These are phyloP conservation scores for Russula sp. DNA, from an alignment of 768 basidiomycete species.

Conservation along the genomic window DNA sequence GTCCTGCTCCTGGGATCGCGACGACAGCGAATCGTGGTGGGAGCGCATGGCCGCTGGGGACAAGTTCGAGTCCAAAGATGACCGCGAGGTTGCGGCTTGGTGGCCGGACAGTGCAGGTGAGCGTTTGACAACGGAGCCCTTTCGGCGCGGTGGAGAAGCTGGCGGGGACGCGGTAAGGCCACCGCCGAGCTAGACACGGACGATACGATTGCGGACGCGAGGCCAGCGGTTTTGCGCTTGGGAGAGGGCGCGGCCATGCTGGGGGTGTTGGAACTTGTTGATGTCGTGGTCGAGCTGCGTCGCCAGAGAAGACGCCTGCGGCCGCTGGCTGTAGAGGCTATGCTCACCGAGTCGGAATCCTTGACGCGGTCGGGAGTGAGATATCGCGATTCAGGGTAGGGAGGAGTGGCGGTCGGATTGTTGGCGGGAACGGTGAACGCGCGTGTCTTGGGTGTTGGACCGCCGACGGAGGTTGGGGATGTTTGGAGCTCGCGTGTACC, in stretches of 20 bases:
- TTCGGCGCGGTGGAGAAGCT: conserved; percentile 12
- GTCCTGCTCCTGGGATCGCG: conserved; percentile 32
- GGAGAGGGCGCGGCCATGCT: conserved; percentile 22
- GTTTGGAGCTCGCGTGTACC: background rate
- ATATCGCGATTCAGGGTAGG: conserved; percentile 6
- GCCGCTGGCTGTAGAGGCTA: conserved; percentile 29
- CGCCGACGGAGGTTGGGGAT: conserved; percentile 10
- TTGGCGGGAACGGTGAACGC: conserved; percentile 9
- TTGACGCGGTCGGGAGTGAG: conserved; percentile 25
- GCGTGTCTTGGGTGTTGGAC: conserved; percentile 11
- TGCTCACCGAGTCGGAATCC: conserved; percentile 30
- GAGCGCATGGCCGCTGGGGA: conserved; percentile 30
- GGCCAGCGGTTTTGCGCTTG: conserved; percentile 47
- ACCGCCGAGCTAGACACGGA: conserved; percentile 48
- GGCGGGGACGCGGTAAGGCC: background rate
- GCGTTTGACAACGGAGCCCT: conserved; percentile 10
- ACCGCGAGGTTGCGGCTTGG: conserved; percentile 18
- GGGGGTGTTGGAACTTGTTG: conserved; percentile 2
- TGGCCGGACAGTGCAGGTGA: conserved; percentile 24
- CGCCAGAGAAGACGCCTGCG: conserved; percentile 27
- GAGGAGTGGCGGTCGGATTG: background rate
- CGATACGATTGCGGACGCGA: conserved; percentile 67
- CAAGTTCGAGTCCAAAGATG: conserved; percentile 29
- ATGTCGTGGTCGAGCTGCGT: conserved; percentile 22
- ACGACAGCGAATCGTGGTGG: conserved; percentile 31